Percentiles rank a stretch among this genome's conserved stretches.
These are phyloP conservation scores for Adenanthera pavonina DNA, from an alignment of 306 rosid species.

Conservation along the genomic window DNA sequence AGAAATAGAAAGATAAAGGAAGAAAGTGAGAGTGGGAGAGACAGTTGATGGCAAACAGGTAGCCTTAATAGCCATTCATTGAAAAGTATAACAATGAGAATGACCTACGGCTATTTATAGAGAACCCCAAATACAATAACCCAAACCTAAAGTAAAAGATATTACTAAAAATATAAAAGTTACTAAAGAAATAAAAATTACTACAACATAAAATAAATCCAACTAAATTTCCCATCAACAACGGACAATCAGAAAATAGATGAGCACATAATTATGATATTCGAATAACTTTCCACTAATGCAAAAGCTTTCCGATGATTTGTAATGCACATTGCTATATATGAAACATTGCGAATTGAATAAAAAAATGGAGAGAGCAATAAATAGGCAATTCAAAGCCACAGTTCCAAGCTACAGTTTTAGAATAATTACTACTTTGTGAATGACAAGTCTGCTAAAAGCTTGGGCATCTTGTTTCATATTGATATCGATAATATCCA, in stretches of 20 bases:
- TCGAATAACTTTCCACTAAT: background rate
- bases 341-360: background rate
- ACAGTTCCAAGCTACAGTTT: background rate
- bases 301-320: background rate
- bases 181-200: too few species aligned
- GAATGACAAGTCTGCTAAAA: background rate
- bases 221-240: too few species aligned
- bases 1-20: too few species aligned
- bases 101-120: too few species aligned
- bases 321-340: background rate
- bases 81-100: too few species aligned
- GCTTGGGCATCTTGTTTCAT: slow-evolving; percentile 25
- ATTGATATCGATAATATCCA: slow-evolving; percentile 12
- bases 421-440: background rate
- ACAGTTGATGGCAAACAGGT: too few species aligned
- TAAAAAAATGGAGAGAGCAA: background rate
- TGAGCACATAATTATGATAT: background rate
- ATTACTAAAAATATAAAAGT: too few species aligned
- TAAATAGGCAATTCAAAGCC: background rate
- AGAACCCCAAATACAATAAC: too few species aligned
- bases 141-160: too few species aligned
- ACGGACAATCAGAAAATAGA: background rate
- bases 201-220: too few species aligned
- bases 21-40: too few species aligned
- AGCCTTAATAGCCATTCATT: too few species aligned